phyloP scores from a whole-genome alignment of 768 basidiomycete genomes.

The Boletus coccyginus region DNA sequence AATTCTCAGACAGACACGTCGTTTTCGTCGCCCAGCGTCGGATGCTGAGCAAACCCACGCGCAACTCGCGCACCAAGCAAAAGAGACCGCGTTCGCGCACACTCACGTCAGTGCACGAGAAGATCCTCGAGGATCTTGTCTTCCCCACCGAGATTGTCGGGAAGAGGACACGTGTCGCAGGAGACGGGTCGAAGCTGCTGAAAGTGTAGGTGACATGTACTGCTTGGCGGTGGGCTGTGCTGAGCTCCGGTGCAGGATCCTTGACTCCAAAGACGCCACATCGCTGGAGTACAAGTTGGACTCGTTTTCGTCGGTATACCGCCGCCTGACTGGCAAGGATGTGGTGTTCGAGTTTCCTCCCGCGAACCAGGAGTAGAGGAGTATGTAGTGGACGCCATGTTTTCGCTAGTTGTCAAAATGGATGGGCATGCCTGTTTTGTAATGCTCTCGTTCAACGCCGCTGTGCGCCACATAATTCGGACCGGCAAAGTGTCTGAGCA shows the following conservation, averaged over 20 bases:
- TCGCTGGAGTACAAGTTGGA: conserved; percentile 99
- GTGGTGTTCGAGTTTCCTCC: conserved; percentile 93
- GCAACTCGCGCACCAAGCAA: conserved; percentile 88
- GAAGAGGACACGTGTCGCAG: conserved; percentile 91
- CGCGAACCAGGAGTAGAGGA: conserved; percentile 60
- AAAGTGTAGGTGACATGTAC: conserved; percentile 78
- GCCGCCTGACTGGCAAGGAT: conserved; percentile 93
- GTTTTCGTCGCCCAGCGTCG: conserved; percentile 98
- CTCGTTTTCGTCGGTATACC: conserved; percentile 97
- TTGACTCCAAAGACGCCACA: conserved; percentile 97
- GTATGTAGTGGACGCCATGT: conserved; percentile 35
- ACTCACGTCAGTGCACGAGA: conserved; percentile 95
- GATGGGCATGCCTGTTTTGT: conserved; percentile 37
- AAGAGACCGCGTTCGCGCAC: conserved; percentile 97
- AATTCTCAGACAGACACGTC: conserved; percentile 99
- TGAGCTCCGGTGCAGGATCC: conserved; percentile 57
- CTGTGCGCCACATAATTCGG: conserved; percentile 21
- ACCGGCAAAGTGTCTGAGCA: not conserved
- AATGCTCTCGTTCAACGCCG: conserved; percentile 4
- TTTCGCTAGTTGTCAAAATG: conserved; percentile 32
- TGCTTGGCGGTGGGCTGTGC: conserved; percentile 10
- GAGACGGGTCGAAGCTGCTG: conserved; percentile 92
- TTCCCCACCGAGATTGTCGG: conserved; percentile 99
- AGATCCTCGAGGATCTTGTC: conserved; percentile 98
- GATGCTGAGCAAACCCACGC: conserved; percentile 96